These are phyloP conservation scores for Lachnellula suecica DNA, from an alignment of 2,329 filamentous ascomycete genomes.

Conservation along the genomic window DNA sequence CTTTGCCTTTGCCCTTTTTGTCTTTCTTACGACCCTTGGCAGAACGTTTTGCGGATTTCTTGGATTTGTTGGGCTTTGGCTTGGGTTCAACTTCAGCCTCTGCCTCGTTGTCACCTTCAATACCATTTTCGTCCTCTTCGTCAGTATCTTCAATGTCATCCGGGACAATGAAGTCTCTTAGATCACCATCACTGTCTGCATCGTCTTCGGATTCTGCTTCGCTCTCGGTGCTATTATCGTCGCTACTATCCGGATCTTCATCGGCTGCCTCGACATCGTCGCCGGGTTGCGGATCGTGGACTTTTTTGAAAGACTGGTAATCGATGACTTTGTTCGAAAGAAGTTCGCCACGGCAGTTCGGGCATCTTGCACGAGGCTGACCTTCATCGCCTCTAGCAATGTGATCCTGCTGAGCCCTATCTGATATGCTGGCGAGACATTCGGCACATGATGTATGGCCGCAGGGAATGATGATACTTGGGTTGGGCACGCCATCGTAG, in stretches of 20 bases:
- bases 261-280: slow-evolving; percentile 18
- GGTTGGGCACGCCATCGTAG: slow-evolving; percentile 72
- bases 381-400: slow-evolving; percentile 60
- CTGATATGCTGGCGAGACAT: slow-evolving; percentile 70
- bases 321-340: slow-evolving; percentile 71
- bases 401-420: slow-evolving; percentile 53
- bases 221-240: slow-evolving; percentile 9
- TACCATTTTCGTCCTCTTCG: slow-evolving; percentile 31
- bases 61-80: slow-evolving; percentile 35
- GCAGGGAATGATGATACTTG: slow-evolving; percentile 77
- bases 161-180: slow-evolving; percentile 56
- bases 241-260: slow-evolving; percentile 20
- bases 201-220: slow-evolving; percentile 26
- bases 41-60: slow-evolving; percentile 1
- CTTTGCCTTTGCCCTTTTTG: slow-evolving; percentile 39
- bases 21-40: slow-evolving; percentile 26
- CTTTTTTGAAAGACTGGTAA: slow-evolving; percentile 69
- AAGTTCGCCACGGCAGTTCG: slow-evolving; percentile 69
- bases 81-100: slow-evolving; percentile 27
- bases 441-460: slow-evolving; percentile 78
- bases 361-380: slow-evolving; percentile 51
- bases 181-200: slow-evolving; percentile 39
- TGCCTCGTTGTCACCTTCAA: slow-evolving; percentile 32
- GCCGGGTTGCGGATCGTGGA: slow-evolving; percentile 59
- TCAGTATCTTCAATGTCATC: slow-evolving; percentile 40